Evolutionary conservation across 441 rosid genomes (phyloP).

Genomic region (Eruca vesicaria): DNA sequence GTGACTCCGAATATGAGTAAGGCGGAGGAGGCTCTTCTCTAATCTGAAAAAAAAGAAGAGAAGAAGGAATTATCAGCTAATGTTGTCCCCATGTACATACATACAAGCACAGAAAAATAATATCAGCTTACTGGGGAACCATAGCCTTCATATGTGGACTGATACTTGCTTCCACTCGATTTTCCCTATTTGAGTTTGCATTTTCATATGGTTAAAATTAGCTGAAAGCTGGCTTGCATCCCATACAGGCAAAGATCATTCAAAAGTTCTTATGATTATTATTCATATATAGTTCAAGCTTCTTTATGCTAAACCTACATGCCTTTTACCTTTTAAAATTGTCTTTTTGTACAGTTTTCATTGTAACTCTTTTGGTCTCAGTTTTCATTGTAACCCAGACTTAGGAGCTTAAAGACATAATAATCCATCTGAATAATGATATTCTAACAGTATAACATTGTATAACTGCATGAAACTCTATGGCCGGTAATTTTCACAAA

Average conservation of each 20-base stretch:
- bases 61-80: neutral
- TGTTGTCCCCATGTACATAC: neutral
- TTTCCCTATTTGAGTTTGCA: conserved; percentile 55
- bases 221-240: neutral
- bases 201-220: conserved; percentile 5
- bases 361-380: too few species aligned
- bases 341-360: conserved; percentile 7
- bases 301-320: conserved; percentile 10
- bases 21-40: conserved; percentile 98
- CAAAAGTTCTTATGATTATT: neutral
- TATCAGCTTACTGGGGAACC: conserved; percentile 66
- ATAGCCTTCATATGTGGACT: conserved; percentile 60
- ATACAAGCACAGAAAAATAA: neutral
- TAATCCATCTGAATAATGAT: neutral
- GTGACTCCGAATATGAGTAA: conserved; percentile 64
- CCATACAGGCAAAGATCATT: neutral
- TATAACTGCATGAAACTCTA: conserved; percentile 1
- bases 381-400: neutral
- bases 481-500: conserved; percentile 5
- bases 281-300: neutral
- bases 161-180: conserved; percentile 55
- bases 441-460: neutral
- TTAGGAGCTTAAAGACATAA: neutral
- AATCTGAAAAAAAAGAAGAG: conserved; percentile 42
- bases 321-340: neutral